A percentile compares a stretch with the other conserved stretches of the same genome.
Evolutionary conservation across 495 filamentous ascomycete genomes (phyloP).

Genomic region (Neurospora tetraspora): DNA sequence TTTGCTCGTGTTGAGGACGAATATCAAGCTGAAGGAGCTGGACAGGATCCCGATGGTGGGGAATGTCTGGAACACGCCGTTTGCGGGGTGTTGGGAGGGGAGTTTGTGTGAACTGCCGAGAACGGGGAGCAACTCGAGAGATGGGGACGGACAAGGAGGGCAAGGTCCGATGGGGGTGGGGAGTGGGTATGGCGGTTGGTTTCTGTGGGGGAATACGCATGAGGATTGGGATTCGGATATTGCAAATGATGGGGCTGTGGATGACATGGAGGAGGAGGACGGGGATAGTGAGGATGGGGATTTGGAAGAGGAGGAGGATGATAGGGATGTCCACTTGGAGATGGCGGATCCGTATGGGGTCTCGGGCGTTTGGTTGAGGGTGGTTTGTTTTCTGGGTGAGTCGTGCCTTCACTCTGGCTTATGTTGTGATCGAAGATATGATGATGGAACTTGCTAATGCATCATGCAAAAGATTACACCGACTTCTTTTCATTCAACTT

Average conservation of each 20-base stretch:
- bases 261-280: not conserved
- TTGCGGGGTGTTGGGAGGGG: conserved; percentile 39
- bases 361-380: conserved; percentile 48
- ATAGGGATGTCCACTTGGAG: conserved; percentile 20
- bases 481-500: conserved; percentile 58
- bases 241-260: not conserved
- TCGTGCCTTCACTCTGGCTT: not conserved
- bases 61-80: conserved; percentile 41
- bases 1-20: conserved; percentile 48
- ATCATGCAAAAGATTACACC: conserved; percentile 38
- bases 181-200: not conserved
- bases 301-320: conserved; percentile 1
- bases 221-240: not conserved
- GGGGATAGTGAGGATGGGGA: not conserved
- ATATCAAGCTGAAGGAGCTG: conserved; percentile 37
- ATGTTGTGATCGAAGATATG: not conserved
- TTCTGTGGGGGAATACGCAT: not conserved
- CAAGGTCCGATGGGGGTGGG: not conserved
- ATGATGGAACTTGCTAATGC: not conserved
- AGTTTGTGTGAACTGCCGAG: conserved; percentile 30
- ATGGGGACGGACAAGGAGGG: not conserved
- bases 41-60: conserved; percentile 31
- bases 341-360: conserved; percentile 49
- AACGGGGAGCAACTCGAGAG: not conserved
- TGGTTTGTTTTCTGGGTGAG: conserved; percentile 41